These are phyloP conservation scores for Exophiala aquamarina DNA, from an alignment of 2,329 filamentous ascomycete genomes.

Conservation along the genomic window DNA sequence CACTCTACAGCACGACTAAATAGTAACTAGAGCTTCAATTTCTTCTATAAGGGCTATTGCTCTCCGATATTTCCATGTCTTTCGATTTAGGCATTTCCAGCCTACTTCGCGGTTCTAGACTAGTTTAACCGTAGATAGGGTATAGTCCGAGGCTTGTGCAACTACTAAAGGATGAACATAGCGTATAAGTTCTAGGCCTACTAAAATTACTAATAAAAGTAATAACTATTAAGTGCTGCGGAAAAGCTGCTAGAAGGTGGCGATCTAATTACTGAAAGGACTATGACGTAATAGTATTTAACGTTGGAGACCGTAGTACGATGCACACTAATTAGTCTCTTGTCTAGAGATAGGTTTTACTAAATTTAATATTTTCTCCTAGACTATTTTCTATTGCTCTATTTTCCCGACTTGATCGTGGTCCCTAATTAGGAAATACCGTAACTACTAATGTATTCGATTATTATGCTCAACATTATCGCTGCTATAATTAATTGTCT, in stretches of 20 bases:
- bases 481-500: no score
- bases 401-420: no score
- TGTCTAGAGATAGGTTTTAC: neutral
- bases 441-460: no score
- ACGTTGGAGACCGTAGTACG: neutral
- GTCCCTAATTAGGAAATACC: no score
- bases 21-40: neutral
- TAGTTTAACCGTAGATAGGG: neutral
- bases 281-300: neutral
- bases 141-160: neutral
- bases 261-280: neutral
- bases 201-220: constrained; percentile 1
- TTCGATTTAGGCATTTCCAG: neutral
- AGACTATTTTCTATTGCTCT: no score
- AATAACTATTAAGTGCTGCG: neutral
- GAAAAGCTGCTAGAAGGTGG: neutral
- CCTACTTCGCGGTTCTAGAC: neutral
- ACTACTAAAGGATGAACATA: neutral
- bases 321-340: neutral
- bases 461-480: no score
- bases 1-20: neutral
- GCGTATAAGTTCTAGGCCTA: neutral
- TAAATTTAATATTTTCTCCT: no score
- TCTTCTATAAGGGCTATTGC: neutral
- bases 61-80: neutral